Base-by-base conservation (phyloP, 352 stramenopile species). In the Pythium periplocum region DNA sequence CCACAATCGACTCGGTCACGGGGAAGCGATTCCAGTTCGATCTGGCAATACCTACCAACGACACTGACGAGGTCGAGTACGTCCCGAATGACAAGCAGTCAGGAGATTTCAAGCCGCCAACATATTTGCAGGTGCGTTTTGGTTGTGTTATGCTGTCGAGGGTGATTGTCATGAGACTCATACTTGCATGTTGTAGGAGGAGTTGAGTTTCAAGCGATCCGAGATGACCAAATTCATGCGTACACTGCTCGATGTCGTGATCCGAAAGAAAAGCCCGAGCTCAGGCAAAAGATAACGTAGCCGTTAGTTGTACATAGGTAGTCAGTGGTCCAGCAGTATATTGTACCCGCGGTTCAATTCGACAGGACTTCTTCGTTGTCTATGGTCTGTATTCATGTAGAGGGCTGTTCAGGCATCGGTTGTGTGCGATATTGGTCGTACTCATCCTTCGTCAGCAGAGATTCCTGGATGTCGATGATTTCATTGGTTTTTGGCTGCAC, bases 191-290 rank as follows among this genome's bases (percentile, higher is more conserved):
- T 26, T 26, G 17, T 43, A 91, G 73, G 79, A 93, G 36, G 83
- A 93, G 52, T 59, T 93, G 51, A 90, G 71, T 43, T 93, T 93
- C 65, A 86, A 75, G 55, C 74, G 81, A 38, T 71, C 71, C 40
- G 79, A 93, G 60, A 78, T 91, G 67, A 90, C 79, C 52, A 87
- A 87, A 46, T 93, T 93, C 58, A 87, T 90, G 72, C 75, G 78
- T 43, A 87, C 81, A 56, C 63, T 90, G 45, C 59, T 93, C 42
- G 83, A 93, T 61, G 74, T 87, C 35, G 79, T 92, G 39, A 88
- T 88, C 73, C 73, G 77, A 48, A 87, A 87, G 61, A 86, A 86
- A 59, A 75, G 38, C 17, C 17, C 17, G 17, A 26, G 17, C 17
- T 26, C 17, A 26, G 17, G 17, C 17, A 26, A 26, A 26, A 26